Percentiles rank a stretch among this genome's conserved stretches.
phyloP scores from a whole-genome alignment of 306 rosid species.

The Corylus americana region DNA sequence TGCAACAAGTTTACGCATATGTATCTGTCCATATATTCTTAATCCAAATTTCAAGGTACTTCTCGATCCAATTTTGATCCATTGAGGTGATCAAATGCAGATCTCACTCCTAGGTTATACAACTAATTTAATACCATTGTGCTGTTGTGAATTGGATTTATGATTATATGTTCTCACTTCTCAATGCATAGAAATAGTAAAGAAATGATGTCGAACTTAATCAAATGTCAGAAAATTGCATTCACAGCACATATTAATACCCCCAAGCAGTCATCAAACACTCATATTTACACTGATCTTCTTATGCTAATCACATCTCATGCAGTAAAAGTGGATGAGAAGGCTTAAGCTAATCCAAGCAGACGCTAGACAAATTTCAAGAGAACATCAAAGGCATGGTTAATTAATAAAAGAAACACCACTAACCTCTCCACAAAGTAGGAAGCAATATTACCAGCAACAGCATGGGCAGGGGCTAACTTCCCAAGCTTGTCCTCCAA shows the following conservation, averaged over 20 bases:
- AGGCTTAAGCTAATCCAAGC: not conserved
- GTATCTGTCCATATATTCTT: not conserved
- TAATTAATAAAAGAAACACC: not conserved
- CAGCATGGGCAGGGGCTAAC: constrained; percentile 83
- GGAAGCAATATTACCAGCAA: constrained; percentile 74
- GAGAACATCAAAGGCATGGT: not conserved
- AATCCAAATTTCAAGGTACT: not conserved
- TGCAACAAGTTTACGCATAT: not conserved
- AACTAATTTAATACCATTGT: not conserved
- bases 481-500: constrained; percentile 85
- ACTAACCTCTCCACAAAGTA: constrained; percentile 80
- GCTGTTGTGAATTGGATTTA: constrained; percentile 5
- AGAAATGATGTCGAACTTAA: not conserved
- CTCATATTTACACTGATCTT: not conserved
- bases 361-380: not conserved
- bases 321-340: not conserved
- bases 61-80: not conserved
- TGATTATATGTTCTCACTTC: constrained; percentile 1
- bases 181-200: constrained; percentile 11
- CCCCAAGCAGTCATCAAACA: not conserved
- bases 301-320: not conserved
- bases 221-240: not conserved
- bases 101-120: constrained; percentile 8
- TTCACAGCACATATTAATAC: not conserved
- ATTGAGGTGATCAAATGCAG: constrained; percentile 3